Evolutionary conservation across 176 grass and related monocot genomes (phyloP).

Genomic region (Musa troglodytarum): DNA sequence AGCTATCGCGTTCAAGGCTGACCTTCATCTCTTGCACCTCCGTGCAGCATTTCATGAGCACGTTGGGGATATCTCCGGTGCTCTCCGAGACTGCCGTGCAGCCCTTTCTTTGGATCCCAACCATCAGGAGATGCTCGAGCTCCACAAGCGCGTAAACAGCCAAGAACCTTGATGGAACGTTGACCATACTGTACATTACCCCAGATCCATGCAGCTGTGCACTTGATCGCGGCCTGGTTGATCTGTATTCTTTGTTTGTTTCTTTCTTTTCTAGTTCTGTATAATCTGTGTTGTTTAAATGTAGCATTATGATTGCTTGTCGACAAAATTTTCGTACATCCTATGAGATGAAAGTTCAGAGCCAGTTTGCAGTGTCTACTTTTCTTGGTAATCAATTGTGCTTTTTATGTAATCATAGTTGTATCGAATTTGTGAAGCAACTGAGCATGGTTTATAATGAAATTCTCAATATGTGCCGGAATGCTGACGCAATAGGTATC

Average conservation of each 20-base stretch:
- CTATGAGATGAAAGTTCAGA: neutral
- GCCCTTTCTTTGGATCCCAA: constrained; percentile 82
- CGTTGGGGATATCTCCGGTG: constrained; percentile 47
- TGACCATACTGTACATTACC: neutral
- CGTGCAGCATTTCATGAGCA: constrained; percentile 89
- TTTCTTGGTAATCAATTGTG: too few relatives aligned
- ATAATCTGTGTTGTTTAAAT: neutral
- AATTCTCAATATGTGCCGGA: too few relatives aligned
- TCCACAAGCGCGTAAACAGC: constrained; percentile 80
- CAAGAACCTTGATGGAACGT: constrained; percentile 47
- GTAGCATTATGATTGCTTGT: neutral
- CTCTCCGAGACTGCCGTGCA: constrained; percentile 66
- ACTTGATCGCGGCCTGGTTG: neutral
- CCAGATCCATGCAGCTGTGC: constrained; percentile 2
- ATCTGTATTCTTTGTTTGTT: constrained; percentile 6
- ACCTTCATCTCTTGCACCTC: constrained; percentile 77
- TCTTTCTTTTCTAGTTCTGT: neutral
- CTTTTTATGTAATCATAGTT: too few relatives aligned
- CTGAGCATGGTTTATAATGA: too few relatives aligned
- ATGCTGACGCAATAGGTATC: too few relatives aligned
- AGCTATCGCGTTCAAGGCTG: constrained; percentile 78
- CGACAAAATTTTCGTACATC: neutral
- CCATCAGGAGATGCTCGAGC: constrained; percentile 89
- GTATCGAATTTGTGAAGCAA: too few relatives aligned
- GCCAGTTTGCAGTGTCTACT: neutral